These are phyloP conservation scores for Wickerhamomyces chambardii DNA, from an alignment of 805 yeast species.

Conservation along the genomic window DNA sequence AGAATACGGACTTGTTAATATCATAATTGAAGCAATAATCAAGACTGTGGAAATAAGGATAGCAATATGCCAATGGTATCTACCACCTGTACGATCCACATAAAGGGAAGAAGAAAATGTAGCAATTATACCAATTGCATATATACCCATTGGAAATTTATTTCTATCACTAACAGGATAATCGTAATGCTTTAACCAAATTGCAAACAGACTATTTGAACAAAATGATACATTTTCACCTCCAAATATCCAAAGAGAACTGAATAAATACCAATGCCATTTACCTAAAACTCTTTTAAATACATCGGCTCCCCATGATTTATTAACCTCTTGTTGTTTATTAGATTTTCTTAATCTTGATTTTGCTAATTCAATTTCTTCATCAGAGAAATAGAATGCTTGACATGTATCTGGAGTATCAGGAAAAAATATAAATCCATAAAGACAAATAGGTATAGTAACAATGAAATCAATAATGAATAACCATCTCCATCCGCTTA, in stretches of 20 bases:
- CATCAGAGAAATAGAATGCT: slow-evolving; percentile 28
- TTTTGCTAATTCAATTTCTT: slow-evolving; percentile 31
- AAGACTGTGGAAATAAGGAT: slow-evolving; percentile 31
- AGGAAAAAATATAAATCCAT: slow-evolving; percentile 51
- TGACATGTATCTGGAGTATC: slow-evolving; percentile 43
- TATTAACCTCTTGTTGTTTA: slow-evolving; percentile 16
- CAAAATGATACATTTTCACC: slow-evolving; percentile 40
- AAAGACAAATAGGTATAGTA: slow-evolving; percentile 47
- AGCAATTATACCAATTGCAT: slow-evolving; percentile 39
- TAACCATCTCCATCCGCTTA: slow-evolving; percentile 63
- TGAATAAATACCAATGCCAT: slow-evolving; percentile 52
- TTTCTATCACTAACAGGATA: slow-evolving; percentile 37
- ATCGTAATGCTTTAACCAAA: slow-evolving; percentile 32
- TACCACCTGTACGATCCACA: slow-evolving; percentile 30
- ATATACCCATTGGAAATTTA: slow-evolving; percentile 47
- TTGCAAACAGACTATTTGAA: slow-evolving; percentile 35
- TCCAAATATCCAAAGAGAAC: slow-evolving; percentile 41
- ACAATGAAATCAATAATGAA: slow-evolving; percentile 53
- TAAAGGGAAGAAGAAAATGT: slow-evolving; percentile 34
- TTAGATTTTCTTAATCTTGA: slow-evolving; percentile 27
- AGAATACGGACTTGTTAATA: slow-evolving; percentile 30
- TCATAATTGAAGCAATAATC: slow-evolving; percentile 38
- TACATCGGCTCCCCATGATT: slow-evolving; percentile 19
- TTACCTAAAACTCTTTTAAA: slow-evolving; percentile 35
- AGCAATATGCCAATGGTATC: slow-evolving; percentile 45